Evolutionary conservation across 352 stramenopile species (phyloP).

Genomic region (Plasmopara halstedii): DNA sequence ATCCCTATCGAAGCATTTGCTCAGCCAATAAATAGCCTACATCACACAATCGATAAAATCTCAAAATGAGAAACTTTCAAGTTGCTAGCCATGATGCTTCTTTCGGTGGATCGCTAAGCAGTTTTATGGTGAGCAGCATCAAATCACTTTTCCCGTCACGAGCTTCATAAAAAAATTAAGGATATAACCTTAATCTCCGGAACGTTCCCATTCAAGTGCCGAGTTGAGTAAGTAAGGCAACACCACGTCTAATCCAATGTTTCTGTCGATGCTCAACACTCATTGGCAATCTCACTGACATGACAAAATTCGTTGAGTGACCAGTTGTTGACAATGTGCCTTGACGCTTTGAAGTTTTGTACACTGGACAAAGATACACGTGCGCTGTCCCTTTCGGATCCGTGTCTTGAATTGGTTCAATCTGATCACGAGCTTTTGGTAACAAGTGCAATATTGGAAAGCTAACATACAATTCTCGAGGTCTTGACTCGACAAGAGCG

Average conservation of each 20-base stretch:
- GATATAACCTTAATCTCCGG: no score
- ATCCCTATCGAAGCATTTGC: no score
- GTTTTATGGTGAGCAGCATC: no score
- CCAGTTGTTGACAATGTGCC: slow-evolving; percentile 90
- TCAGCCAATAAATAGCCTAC: no score
- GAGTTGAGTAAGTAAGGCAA: slow-evolving; percentile 91
- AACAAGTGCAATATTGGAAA: slow-evolving; percentile 85
- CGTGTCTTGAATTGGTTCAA: slow-evolving; percentile 85
- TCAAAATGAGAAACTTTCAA: no score
- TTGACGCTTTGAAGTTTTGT: slow-evolving; percentile 88
- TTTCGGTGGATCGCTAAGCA: no score
- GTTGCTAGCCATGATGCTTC: no score
- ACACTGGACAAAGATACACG: slow-evolving; percentile 88
- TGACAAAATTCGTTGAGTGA: slow-evolving; percentile 95
- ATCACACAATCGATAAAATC: no score
- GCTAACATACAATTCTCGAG: slow-evolving; percentile 78
- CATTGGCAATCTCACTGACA: slow-evolving; percentile 91
- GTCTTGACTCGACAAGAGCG: slow-evolving; percentile 75
- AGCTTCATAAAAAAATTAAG: no score
- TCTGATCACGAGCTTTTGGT: slow-evolving; percentile 70
- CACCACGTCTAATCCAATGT: slow-evolving; percentile 92
- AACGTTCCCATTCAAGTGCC: slow-evolving; percentile 44
- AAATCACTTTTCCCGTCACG: no score
- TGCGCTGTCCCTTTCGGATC: slow-evolving; percentile 85
- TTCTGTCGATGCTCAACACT: slow-evolving; percentile 81